Evolutionary conservation across 1,284 basidiomycete genomes (phyloP).

Genomic region (Puccinia polysora): DNA sequence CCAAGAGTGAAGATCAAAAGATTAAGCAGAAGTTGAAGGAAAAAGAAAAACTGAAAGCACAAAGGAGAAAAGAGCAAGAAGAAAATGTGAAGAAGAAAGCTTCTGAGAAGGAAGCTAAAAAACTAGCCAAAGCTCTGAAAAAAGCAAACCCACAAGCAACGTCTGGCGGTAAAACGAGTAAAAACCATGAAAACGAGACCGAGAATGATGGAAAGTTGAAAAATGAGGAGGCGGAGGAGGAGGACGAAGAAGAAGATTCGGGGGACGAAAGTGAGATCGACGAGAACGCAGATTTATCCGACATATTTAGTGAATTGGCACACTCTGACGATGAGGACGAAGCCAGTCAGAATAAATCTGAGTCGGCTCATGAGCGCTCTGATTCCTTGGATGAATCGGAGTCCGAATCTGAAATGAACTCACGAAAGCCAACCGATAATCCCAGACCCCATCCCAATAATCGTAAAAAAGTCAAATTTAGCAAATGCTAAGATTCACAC

Average conservation of each 20-base stretch:
- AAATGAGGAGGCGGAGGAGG: slow-evolving; percentile 50
- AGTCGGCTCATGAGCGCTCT: background rate
- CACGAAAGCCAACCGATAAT: background rate
- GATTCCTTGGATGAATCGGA: background rate
- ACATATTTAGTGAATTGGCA: slow-evolving; percentile 43
- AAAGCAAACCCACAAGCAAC: slow-evolving; percentile 50
- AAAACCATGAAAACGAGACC: slow-evolving; percentile 61
- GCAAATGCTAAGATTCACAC: no score
- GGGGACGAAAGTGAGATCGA: slow-evolving; percentile 47
- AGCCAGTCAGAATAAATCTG: no score
- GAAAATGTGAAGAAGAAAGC: slow-evolving; percentile 78
- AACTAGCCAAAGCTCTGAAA: slow-evolving; percentile 49
- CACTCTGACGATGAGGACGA: slow-evolving; percentile 52
- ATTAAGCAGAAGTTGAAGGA: slow-evolving; percentile 70
- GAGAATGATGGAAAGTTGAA: slow-evolving; percentile 55
- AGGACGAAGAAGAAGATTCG: slow-evolving; percentile 45
- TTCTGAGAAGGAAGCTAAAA: slow-evolving; percentile 56
- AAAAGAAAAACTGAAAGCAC: slow-evolving; percentile 67
- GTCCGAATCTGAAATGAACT: background rate
- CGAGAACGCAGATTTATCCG: slow-evolving; percentile 47
- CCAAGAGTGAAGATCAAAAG: slow-evolving; percentile 58
- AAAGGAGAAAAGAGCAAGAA: slow-evolving; percentile 78
- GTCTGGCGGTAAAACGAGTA: slow-evolving; percentile 62
- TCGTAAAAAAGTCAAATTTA: slow-evolving; percentile 34
- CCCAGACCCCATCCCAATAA: no score